Evolutionary conservation across 169 alveolate species (phyloP).

Genomic region (Cryptosporidium bovis): DNA sequence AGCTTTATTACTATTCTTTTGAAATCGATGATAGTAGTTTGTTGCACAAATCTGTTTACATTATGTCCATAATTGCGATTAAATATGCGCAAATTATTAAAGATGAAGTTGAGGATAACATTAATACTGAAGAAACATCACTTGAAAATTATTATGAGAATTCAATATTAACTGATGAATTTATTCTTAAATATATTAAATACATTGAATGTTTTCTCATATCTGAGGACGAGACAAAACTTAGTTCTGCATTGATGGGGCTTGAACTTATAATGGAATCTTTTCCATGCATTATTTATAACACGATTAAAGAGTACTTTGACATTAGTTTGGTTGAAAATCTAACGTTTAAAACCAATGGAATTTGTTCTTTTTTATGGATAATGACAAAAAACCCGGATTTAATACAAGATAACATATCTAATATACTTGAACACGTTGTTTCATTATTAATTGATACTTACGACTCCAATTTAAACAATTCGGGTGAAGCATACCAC

Average conservation of each 20-base stretch:
- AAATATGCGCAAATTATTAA: slow-evolving; percentile 13
- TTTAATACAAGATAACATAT: slow-evolving; percentile 9
- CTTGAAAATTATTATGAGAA: not conserved
- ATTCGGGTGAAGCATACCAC: slow-evolving; percentile 1
- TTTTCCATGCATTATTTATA: slow-evolving; percentile 30
- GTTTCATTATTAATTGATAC: slow-evolving; percentile 1
- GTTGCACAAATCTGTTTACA: slow-evolving; percentile 25
- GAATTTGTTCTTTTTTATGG: slow-evolving; percentile 54
- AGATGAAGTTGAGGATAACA: not conserved
- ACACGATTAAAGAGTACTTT: not conserved
- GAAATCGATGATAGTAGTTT: slow-evolving; percentile 7
- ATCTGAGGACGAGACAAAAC: slow-evolving; percentile 16
- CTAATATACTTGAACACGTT: slow-evolving; percentile 24
- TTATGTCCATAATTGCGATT: slow-evolving; percentile 15
- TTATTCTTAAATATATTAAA: slow-evolving; percentile 3
- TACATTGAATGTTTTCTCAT: slow-evolving; percentile 5
- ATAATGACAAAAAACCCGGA: slow-evolving; percentile 40
- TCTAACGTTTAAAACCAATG: slow-evolving; percentile 14
- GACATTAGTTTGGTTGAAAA: slow-evolving; percentile 8
- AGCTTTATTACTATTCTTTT: slow-evolving; percentile 49
- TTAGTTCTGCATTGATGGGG: slow-evolving; percentile 34
- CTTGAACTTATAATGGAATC: slow-evolving; percentile 27
- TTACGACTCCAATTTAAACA: not conserved
- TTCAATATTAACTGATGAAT: not conserved
- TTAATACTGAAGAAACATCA: not conserved